phyloP scores from a whole-genome alignment of 2,329 filamentous ascomycete genomes.

The Stachybotrys echinatus region DNA sequence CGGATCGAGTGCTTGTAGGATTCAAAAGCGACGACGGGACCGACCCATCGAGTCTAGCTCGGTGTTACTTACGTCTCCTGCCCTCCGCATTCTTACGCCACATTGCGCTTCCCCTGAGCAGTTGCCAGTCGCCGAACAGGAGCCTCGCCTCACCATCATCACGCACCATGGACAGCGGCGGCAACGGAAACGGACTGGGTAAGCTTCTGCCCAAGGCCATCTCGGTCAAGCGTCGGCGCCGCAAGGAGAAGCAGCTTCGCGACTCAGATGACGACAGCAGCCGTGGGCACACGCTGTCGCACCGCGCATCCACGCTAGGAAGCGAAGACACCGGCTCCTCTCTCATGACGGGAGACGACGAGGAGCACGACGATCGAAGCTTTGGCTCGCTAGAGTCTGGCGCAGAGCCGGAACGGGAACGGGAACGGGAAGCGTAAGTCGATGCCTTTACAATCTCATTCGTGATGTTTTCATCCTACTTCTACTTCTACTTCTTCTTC shows the following conservation, averaged over 20 bases:
- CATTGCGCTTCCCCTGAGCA: background rate
- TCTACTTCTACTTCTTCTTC: too few species aligned
- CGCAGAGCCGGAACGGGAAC: constrained; percentile 21
- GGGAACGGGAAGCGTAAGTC: constrained; percentile 18
- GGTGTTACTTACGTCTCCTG: background rate
- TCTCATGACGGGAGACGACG: constrained; percentile 24
- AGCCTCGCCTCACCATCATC: background rate
- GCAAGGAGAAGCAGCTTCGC: background rate
- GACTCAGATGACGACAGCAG: constrained; percentile 20
- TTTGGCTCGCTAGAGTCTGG: constrained; percentile 29
- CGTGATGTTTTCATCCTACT: too few species aligned
- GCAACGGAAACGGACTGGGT: constrained; percentile 26
- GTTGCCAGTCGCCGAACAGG: background rate
- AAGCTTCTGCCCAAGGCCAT: constrained; percentile 51
- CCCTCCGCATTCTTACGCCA: background rate
- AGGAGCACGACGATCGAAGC: constrained; percentile 21
- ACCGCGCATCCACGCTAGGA: constrained; percentile 30
- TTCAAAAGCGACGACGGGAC: background rate
- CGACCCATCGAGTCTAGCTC: background rate
- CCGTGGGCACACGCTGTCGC: constrained; percentile 26
- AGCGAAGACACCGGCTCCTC: constrained; percentile 24
- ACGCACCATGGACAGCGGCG: constrained; percentile 12
- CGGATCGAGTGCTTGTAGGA: background rate
- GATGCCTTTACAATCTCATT: constrained; percentile 3
- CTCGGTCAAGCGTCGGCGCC: constrained; percentile 37